Conservation (phyloP, 176 grass and related monocot species). For the Avena eriantha region DNA sequence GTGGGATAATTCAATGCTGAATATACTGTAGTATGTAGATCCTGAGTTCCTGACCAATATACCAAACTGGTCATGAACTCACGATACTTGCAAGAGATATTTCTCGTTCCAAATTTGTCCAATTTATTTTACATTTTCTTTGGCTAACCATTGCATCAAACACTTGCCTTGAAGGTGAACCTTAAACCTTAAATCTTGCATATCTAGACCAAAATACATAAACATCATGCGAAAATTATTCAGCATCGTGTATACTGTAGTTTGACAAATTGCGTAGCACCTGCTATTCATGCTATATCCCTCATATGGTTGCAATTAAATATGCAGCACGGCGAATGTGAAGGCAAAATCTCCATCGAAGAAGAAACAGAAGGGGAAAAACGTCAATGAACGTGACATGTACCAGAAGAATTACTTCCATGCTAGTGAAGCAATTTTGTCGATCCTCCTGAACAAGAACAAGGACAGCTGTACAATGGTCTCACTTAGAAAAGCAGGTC, state of each 20-base stretch:
- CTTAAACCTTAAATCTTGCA: slow-evolving; percentile 22
- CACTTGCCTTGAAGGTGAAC: background rate
- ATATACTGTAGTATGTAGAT: background rate
- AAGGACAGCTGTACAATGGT: slow-evolving; percentile 40
- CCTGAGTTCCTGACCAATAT: background rate
- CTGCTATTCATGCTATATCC: background rate
- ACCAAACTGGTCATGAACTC: background rate
- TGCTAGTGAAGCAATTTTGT: slow-evolving; percentile 78
- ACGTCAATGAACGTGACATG: slow-evolving; percentile 62
- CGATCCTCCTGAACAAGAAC: slow-evolving; percentile 78
- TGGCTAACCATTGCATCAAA: slow-evolving; percentile 36
- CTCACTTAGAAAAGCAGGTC: slow-evolving; percentile 74
- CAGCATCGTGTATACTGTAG: background rate
- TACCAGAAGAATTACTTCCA: slow-evolving; percentile 73
- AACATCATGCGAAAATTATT: background rate
- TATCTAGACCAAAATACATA: background rate
- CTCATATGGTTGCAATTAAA: slow-evolving; percentile 5
- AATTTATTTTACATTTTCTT: background rate
- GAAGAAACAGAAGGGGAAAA: slow-evolving; percentile 80
- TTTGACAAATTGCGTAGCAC: background rate
- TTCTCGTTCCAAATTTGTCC: background rate
- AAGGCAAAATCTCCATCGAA: slow-evolving; percentile 65
- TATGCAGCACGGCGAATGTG: slow-evolving; percentile 42
- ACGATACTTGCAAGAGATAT: background rate
- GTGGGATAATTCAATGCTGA: background rate